Evolutionary conservation across 495 filamentous ascomycete species (phyloP).

Genomic region (Podospora tetraspora): DNA sequence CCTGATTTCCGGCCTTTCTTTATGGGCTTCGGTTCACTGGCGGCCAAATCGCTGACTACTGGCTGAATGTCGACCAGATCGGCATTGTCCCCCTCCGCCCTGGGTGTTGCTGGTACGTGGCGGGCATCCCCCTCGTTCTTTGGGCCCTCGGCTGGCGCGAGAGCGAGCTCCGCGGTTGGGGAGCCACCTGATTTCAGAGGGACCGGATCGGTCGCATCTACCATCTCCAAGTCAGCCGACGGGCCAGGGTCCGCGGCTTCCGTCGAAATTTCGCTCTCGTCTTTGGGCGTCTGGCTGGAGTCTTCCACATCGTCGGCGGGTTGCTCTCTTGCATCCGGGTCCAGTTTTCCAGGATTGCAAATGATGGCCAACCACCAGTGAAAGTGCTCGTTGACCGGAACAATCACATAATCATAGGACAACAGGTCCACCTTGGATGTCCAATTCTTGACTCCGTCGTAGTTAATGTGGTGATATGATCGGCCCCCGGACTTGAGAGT

Average conservation of each 20-base stretch:
- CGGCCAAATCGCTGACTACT: not conserved
- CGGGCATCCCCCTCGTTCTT: conserved; percentile 16
- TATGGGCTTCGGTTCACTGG: not conserved
- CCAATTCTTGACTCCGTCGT: conserved; percentile 80
- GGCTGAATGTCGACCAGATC: conserved; percentile 13
- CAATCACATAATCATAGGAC: conserved; percentile 78
- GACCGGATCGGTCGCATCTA: not conserved
- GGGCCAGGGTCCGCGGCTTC: not conserved
- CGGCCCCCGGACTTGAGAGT: conserved; percentile 56
- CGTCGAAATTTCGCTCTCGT: not conserved
- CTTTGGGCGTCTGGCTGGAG: not conserved
- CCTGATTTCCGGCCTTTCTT: conserved; percentile 25
- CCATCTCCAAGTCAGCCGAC: conserved; percentile 20
- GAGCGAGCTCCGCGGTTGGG: conserved; percentile 20
- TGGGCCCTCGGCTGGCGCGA: conserved; percentile 25
- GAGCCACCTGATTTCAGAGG: conserved; percentile 8
- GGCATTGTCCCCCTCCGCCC: conserved; percentile 13
- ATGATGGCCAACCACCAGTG: conserved; percentile 98
- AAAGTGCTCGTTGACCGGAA: conserved; percentile 78
- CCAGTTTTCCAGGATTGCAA: conserved; percentile 68
- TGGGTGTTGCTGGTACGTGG: not conserved
- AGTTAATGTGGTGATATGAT: conserved; percentile 56
- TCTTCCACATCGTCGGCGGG: not conserved
- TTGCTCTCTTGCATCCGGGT: conserved; percentile 24
- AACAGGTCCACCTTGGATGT: conserved; percentile 83